Conservation (phyloP, 2,329 filamentous ascomycete genomes). For the Pyrenophora tritici-repentis region DNA sequence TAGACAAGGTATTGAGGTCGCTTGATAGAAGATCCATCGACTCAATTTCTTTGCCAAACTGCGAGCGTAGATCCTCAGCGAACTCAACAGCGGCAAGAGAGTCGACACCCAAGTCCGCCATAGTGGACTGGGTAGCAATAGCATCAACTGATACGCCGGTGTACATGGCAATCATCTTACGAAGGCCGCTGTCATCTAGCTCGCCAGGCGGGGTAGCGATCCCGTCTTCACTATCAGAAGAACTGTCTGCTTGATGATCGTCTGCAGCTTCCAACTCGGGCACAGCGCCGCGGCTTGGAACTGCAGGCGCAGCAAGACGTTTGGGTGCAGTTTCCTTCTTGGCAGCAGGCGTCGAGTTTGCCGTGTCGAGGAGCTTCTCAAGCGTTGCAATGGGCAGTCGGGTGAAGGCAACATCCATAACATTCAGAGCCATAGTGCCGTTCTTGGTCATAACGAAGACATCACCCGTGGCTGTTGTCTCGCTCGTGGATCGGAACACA, state of each 20-base stretch:
- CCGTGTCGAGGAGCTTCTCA: slow-evolving; percentile 3
- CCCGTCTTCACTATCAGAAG: not conserved
- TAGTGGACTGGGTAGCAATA: slow-evolving; percentile 1
- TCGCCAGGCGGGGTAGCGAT: not conserved
- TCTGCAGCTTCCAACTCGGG: not conserved
- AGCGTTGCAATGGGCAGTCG: slow-evolving; percentile 14
- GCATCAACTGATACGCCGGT: slow-evolving; percentile 7
- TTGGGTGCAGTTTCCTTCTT: not conserved
- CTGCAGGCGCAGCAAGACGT: not conserved
- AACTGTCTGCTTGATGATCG: not conserved
- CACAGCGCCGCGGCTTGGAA: not conserved
- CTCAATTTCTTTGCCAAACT: slow-evolving; percentile 3
- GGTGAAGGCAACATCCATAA: slow-evolving; percentile 15
- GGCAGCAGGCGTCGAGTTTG: not conserved
- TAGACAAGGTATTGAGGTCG: not conserved
- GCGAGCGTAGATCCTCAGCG: not conserved
- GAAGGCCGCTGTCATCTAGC: not conserved
- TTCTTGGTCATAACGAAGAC: slow-evolving; percentile 10
- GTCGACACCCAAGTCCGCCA: slow-evolving; percentile 6
- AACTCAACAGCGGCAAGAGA: slow-evolving; percentile 3
- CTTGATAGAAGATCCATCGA: not conserved
- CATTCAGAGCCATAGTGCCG: slow-evolving; percentile 1
- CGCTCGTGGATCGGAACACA: not conserved
- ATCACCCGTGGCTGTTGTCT: slow-evolving; percentile 11
- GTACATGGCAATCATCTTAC: slow-evolving; percentile 14